phyloP scores from a whole-genome alignment of 176 grass and related monocot genomes.

The Aegilops longissima region DNA sequence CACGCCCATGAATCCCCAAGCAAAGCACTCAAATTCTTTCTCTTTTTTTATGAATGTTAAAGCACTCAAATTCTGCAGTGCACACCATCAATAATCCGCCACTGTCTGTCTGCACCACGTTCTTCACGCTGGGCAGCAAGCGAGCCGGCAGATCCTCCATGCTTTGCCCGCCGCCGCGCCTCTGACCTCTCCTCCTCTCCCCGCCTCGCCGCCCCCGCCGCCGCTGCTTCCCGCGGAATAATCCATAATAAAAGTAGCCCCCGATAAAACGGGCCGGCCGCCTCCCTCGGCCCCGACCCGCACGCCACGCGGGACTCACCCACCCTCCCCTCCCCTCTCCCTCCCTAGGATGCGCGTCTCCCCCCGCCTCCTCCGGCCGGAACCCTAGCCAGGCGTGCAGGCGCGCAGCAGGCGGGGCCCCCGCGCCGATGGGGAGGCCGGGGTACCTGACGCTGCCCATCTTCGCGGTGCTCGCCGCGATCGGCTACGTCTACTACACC shows the following conservation, averaged over 20 bases:
- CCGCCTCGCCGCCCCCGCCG: background rate
- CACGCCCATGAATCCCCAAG: no score
- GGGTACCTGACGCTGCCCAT: conserved; percentile 94
- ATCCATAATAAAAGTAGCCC: background rate
- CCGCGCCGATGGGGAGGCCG: conserved; percentile 46
- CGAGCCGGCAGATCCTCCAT: background rate
- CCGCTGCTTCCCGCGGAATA: conserved; percentile 26
- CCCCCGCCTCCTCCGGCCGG: conserved; percentile 26
- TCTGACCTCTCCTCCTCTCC: background rate
- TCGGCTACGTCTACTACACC: conserved; percentile 83
- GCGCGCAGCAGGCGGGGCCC: background rate
- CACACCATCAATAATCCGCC: no score
- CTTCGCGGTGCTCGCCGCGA: conserved; percentile 64
- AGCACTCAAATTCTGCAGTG: no score
- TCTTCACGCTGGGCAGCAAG: background rate
- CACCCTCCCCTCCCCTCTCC: no score
- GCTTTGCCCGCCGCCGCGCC: background rate
- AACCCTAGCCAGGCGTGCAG: conserved; percentile 38
- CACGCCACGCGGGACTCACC: conserved; percentile 13
- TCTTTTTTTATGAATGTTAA: no score
- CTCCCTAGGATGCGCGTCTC: conserved; percentile 29
- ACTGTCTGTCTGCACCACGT: background rate
- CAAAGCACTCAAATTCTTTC: no score
- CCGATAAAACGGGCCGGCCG: conserved; percentile 29
- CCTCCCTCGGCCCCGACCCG: conserved; percentile 15